Conservation (phyloP, 768 basidiomycete genomes). For the Pleurotus platypus region DNA sequence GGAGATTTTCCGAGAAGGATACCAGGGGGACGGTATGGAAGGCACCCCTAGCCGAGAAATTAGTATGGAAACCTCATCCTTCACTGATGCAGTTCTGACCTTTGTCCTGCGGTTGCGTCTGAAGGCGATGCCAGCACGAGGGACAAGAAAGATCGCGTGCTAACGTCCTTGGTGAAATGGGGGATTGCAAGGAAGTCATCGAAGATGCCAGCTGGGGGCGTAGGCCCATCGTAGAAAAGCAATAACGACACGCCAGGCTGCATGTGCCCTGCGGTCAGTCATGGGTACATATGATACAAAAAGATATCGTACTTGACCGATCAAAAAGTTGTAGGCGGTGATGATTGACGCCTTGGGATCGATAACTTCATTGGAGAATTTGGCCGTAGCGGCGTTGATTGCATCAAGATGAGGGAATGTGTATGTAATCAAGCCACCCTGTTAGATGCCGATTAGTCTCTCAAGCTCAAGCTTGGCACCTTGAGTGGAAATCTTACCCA, state of each 20-base stretch:
- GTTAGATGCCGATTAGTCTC: background rate
- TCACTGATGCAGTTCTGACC: conserved; percentile 10
- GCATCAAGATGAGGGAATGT: conserved; percentile 17
- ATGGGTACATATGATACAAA: background rate
- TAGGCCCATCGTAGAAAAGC: conserved; percentile 60
- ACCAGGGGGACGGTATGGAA: conserved; percentile 42
- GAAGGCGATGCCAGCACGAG: conserved; percentile 35
- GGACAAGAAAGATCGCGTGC: conserved; percentile 35
- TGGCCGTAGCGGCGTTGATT: conserved; percentile 32
- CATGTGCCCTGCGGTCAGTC: background rate
- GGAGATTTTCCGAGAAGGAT: conserved; percentile 28
- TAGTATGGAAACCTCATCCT: conserved; percentile 9
- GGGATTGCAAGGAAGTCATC: conserved; percentile 48
- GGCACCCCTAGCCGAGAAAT: conserved; percentile 17
- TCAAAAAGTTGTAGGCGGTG: conserved; percentile 37
- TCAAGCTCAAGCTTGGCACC: background rate
- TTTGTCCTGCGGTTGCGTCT: conserved; percentile 25
- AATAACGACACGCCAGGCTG: conserved; percentile 25
- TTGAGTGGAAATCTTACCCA: conserved; percentile 41
- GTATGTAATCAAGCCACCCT: conserved; percentile 49
- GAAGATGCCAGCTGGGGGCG: conserved; percentile 44
- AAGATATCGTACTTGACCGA: conserved; percentile 12
- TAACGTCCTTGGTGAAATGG: conserved; percentile 30
- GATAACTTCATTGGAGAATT: conserved; percentile 34
- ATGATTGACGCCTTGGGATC: conserved; percentile 53